Evolutionary conservation across 768 basidiomycete species (phyloP).

Genomic region (Auriscalpium microsporum): DNA sequence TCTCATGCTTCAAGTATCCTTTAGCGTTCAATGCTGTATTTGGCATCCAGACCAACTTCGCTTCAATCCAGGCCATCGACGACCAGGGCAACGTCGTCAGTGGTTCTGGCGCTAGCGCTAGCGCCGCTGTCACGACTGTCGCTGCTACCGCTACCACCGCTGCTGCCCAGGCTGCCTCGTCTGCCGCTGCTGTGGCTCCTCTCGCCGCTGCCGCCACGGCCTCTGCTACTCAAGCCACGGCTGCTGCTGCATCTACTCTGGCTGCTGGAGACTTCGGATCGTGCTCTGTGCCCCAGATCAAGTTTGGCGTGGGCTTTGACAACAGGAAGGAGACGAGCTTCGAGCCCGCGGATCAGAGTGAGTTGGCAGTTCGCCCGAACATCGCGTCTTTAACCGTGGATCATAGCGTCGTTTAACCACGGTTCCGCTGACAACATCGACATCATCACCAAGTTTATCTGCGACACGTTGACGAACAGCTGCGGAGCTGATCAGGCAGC

Average conservation of each 20-base stretch:
- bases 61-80: slow-evolving; percentile 31
- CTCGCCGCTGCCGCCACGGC: not conserved
- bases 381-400: too few species aligned
- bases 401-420: slow-evolving; percentile 32
- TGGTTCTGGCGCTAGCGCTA: slow-evolving; percentile 16
- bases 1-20: not conserved
- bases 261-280: slow-evolving; percentile 27
- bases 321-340: slow-evolving; percentile 45
- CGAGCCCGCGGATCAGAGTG: slow-evolving; percentile 38
- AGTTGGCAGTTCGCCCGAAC: not conserved
- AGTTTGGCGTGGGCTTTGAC: slow-evolving; percentile 47
- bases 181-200: not conserved
- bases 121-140: slow-evolving; percentile 7
- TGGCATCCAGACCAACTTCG: slow-evolving; percentile 46
- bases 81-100: slow-evolving; percentile 31
- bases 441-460: slow-evolving; percentile 53
- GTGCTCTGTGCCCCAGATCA: slow-evolving; percentile 48
- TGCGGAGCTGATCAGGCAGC: slow-evolving; percentile 49
- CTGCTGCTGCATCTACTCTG: not conserved
- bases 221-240: not conserved
- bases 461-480: slow-evolving; percentile 43
- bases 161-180: slow-evolving; percentile 2
- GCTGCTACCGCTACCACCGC: slow-evolving; percentile 14
- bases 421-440: slow-evolving; percentile 52
- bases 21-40: slow-evolving; percentile 50